Conservation (phyloP, 768 basidiomycete species). For the Serendipita sp. region DNA sequence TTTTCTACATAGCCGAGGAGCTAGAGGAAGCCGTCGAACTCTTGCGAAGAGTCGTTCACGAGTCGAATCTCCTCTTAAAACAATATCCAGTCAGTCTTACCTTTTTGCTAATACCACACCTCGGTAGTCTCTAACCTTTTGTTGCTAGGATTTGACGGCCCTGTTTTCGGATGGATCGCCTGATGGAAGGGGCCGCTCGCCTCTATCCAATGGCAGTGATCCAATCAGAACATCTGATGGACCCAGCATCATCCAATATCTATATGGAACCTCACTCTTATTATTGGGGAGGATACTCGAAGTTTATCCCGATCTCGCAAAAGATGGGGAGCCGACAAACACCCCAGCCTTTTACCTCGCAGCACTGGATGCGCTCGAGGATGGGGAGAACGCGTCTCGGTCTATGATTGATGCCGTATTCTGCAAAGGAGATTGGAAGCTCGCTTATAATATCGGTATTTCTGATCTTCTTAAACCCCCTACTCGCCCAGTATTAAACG, state of each 20-base stretch:
- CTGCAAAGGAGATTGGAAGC: conserved; percentile 42
- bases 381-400: conserved; percentile 33
- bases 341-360: conserved; percentile 46
- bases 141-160: not conserved
- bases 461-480: not conserved
- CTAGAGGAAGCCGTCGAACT: conserved; percentile 35
- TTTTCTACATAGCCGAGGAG: conserved; percentile 26
- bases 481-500: not conserved
- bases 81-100: conserved; percentile 37
- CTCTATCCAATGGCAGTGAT: not conserved
- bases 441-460: conserved; percentile 28
- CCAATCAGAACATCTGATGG: conserved; percentile 25
- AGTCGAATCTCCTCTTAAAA: conserved; percentile 47
- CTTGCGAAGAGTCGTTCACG: conserved; percentile 47
- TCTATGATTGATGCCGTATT: not conserved
- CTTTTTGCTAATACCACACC: conserved; percentile 12
- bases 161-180: not conserved
- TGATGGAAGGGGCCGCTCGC: not conserved
- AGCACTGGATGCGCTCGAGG: conserved; percentile 57
- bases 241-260: conserved; percentile 49
- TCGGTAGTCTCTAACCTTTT: too few relatives aligned
- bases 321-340: conserved; percentile 37
- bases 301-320: conserved; percentile 25
- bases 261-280: conserved; percentile 48
- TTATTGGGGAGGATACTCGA: conserved; percentile 39